Base-by-base conservation (phyloP, 2,329 filamentous ascomycete genomes). In the Colletotrichum ledebouriae region DNA sequence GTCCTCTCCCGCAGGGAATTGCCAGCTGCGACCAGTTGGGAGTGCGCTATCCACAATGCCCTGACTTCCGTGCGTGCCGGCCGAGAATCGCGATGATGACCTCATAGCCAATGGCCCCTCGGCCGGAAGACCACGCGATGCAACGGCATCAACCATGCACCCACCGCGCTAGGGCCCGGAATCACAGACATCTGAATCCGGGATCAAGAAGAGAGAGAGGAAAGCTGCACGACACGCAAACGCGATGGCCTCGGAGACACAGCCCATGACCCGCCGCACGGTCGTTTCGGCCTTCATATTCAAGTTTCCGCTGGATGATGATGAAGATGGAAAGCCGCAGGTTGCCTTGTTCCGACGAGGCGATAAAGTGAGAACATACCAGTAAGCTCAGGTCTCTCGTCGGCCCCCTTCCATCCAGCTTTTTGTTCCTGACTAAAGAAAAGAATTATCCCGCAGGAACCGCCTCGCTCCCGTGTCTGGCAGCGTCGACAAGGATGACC, bases 271-370 rank as follows among this genome's bases (percentile, higher is more conserved):
- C 29, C 63, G 57, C 10, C 80, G 81, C 61, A 77, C 78, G 1
- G 83, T 87, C 3, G 84, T 83, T 1, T 83, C 80, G 2, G 83
- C 81, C 53, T 87, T 87, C 73, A 81, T 87, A 70, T 82, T 87
- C 77, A 83, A 81, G 61, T 78, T 80, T 20, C 77, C 80, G 2
- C 72, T 78, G 15, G 73, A 76, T 29, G 29, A 29, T 29, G 29
- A 6, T 29, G 29, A 29, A 7, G 29, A 7, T 33, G 74, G 78
- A n/a, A 69, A 73, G 37, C 81, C 83, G 1, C 78, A 80, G 42
- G 86, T 92, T 6, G 89, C 89, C 1, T 80, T 92, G 0, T 92
- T 92, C 75, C 82, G 83, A 50, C 83, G 90, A 13, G 90, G 89
- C 73, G 81, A 80, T 60, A 83, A 87, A 69, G 87, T 90, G 15